These are phyloP conservation scores for Gracilaria caudata DNA, from an alignment of 23 red algal species.

Conservation along the genomic window DNA sequence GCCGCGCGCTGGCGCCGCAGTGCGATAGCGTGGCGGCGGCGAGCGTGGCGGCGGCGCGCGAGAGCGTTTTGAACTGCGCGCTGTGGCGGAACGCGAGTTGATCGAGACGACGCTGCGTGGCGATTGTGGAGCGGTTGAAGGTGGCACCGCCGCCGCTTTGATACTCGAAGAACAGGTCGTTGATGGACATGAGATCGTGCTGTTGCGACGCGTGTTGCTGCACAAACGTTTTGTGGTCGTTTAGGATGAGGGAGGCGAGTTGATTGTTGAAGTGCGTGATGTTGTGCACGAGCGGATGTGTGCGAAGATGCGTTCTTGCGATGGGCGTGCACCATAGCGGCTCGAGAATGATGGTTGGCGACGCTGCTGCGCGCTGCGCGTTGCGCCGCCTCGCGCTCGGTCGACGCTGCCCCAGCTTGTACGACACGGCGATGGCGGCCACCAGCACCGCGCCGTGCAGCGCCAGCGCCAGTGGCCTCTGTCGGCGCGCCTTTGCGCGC, in stretches of 20 bases:
- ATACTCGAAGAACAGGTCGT: slow-evolving; percentile 31
- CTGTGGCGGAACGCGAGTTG: not conserved
- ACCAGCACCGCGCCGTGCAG: not conserved
- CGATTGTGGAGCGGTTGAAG: not conserved
- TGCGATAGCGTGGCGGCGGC: not conserved
- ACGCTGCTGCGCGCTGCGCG: not conserved
- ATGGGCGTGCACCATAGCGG: slow-evolving; percentile 13
- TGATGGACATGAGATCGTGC: not conserved
- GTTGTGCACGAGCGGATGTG: not conserved
- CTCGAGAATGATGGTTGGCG: not conserved
- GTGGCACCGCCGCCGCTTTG: not conserved
- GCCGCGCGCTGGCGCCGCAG: not conserved
- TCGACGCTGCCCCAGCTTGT: not conserved
- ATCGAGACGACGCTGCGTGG: not conserved
- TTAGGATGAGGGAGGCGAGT: not conserved
- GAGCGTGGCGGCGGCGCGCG: not conserved
- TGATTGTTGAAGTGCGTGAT: not conserved
- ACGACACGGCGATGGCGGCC: not conserved
- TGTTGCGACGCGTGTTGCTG: not conserved
- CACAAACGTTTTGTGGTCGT: not conserved
- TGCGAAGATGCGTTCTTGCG: slow-evolving; percentile 12
- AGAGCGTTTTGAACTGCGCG: not conserved
- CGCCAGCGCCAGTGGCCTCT: not conserved
- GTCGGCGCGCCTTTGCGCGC: too few species aligned
- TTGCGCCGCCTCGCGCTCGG: not conserved